Base-by-base conservation (phyloP, 139 green algal species). In the Chara braunii region DNA sequence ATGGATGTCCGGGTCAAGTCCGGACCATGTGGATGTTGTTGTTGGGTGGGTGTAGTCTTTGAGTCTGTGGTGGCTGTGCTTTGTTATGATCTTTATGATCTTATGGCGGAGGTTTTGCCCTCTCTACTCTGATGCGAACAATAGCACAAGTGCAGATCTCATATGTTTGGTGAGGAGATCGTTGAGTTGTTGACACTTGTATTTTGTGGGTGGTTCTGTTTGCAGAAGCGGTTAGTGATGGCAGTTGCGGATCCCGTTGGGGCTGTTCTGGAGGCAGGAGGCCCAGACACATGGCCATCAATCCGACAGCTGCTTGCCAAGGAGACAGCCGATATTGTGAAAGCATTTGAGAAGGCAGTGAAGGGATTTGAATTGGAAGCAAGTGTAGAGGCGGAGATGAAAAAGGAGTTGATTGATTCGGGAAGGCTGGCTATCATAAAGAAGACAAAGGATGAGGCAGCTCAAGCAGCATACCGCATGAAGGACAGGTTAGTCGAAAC, bases 401-500 rank as follows among this genome's bases (percentile, higher is more conserved):
- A 69, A 36, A 43, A 23, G 1, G 32, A 45, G 3, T 24, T 74
- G 54, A 57, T 31, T n/a, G 54, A 3, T 3, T 35, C 65, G 43
- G 65, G 65, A 7, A 28, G 64, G 36, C 14, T 24, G n/a, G 53
- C 14, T 11, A 54, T 73, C 23, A 55, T 69, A 55, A 23, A 57
- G 52, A 35, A 55, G 2, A 36, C 60, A 11, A 31, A 24, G 8
- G 30, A 72, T 53, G 64, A 73, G 64, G 30, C 24, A 22, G 1
- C n/a, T 23, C 64, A 73, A 1, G 64, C 64, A 3, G 37, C 55
- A 11, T 35, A 60, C 9, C 54, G 14, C 2, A 73, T 73, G 64
- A 73, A 73, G 5, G 64, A 73, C 26, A 70, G 61, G 61, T 71
- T 31, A n/a, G n/a, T n/a, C n/a, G n/a, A n/a, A n/a, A n/a, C n/a